Conservation (phyloP, 75 land plant species). For the Selaginella moellendorffii region DNA sequence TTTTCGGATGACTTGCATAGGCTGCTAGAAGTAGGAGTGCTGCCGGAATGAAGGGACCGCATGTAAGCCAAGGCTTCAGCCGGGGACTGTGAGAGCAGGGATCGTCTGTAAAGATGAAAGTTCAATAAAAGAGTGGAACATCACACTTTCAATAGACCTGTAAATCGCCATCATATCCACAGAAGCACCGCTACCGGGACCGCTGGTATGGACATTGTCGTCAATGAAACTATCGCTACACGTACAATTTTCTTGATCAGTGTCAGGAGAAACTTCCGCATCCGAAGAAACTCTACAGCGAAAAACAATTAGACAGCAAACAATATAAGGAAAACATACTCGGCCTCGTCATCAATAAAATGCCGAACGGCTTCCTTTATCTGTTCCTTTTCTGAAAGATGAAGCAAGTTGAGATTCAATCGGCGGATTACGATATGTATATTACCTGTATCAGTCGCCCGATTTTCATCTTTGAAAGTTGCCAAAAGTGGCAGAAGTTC, state of each 20-base stretch:
- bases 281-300: slow-evolving; percentile 63
- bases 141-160: slow-evolving; percentile 33
- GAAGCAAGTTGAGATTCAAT: not conserved
- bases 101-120: slow-evolving; percentile 44
- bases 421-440: not conserved
- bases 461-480: no score
- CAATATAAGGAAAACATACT: slow-evolving; percentile 39
- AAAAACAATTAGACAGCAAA: not conserved
- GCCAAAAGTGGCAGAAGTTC: no score
- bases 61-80: no score
- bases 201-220: slow-evolving; percentile 37
- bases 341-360: slow-evolving; percentile 87
- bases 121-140: not conserved
- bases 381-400: slow-evolving; percentile 28
- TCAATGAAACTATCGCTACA: slow-evolving; percentile 54
- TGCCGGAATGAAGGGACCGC: not conserved
- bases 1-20: not conserved
- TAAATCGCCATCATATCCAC: slow-evolving; percentile 90
- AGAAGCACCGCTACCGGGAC: slow-evolving; percentile 22
- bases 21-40: not conserved
- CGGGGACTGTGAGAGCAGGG: slow-evolving; percentile 80
- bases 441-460: not conserved
- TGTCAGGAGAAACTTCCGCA: slow-evolving; percentile 55
- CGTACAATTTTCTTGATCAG: slow-evolving; percentile 33
- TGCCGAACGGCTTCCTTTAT: slow-evolving; percentile 14